Percentiles rank a stretch among this genome's conserved stretches.
These are phyloP conservation scores for Cyclocybe aegerita DNA, from an alignment of 768 basidiomycete genomes.

Conservation along the genomic window DNA sequence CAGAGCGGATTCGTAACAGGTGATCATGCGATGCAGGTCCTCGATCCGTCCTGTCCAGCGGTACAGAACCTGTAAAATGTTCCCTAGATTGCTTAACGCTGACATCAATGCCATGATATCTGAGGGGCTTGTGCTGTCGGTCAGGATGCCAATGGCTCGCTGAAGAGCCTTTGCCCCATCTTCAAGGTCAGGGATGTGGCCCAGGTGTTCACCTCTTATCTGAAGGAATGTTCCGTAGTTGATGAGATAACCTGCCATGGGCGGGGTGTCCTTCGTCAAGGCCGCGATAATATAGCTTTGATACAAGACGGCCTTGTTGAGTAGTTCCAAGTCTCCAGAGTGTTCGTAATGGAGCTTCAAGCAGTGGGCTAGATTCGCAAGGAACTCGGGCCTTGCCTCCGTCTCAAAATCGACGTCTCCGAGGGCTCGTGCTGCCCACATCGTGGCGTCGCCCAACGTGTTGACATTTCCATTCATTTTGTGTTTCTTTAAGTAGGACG, in stretches of 20 bases:
- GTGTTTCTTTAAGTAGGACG: slow-evolving; percentile 2
- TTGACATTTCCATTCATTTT: not conserved
- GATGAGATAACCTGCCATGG: slow-evolving; percentile 1
- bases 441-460: not conserved
- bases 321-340: not conserved
- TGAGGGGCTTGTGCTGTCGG: not conserved
- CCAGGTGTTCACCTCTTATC: slow-evolving; percentile 1
- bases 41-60: slow-evolving; percentile 1
- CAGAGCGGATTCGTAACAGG: slow-evolving; percentile 2
- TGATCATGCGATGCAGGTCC: slow-evolving; percentile 2
- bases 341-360: not conserved
- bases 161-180: not conserved
- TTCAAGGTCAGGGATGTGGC: slow-evolving; percentile 1
- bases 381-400: not conserved
- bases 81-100: slow-evolving; percentile 3
- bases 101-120: not conserved
- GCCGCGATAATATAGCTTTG: slow-evolving; percentile 5
- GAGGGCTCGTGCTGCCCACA: not conserved
- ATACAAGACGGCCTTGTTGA: slow-evolving; percentile 5
- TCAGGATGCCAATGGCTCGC: not conserved
- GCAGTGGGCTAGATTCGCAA: slow-evolving; percentile 3
- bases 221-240: slow-evolving; percentile 5
- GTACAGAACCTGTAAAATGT: not conserved
- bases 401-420: not conserved
- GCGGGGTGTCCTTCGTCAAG: not conserved